These are phyloP conservation scores for Leavenworthia alabamica DNA, from an alignment of 345 rosid species.

Conservation along the genomic window DNA sequence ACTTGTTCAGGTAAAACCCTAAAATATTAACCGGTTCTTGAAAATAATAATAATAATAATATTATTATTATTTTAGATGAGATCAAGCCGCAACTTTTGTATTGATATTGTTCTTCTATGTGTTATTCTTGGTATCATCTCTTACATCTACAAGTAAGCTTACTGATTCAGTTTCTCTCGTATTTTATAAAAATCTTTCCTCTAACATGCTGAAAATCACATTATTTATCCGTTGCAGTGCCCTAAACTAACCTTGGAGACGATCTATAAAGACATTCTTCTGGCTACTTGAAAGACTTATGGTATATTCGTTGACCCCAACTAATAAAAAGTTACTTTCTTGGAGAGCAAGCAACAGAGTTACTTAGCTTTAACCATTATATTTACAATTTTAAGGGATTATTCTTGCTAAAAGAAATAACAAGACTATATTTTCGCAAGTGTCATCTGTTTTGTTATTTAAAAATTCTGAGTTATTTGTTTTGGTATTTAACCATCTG, in stretches of 20 bases:
- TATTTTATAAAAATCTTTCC: neutral
- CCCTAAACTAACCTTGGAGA: slow-evolving; percentile 16
- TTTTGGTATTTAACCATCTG: too few species aligned
- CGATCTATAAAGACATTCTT: neutral
- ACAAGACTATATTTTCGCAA: neutral
- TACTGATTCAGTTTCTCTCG: neutral
- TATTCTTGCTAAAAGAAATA: neutral
- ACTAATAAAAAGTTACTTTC: neutral
- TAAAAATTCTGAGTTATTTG: neutral
- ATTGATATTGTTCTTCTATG: slow-evolving; percentile 68
- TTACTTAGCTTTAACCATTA: neutral
- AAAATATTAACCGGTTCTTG: neutral
- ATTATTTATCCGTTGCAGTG: slow-evolving; percentile 6
- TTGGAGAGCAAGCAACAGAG: slow-evolving; percentile 3
- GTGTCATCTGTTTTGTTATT: neutral
- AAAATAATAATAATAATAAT: neutral
- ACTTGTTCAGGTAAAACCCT: slow-evolving; percentile 42
- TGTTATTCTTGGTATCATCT: slow-evolving; percentile 60
- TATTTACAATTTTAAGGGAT: neutral
- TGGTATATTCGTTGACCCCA: neutral
- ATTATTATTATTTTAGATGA: slow-evolving; percentile 39
- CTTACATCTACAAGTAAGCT: slow-evolving; percentile 68
- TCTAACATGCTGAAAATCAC: neutral
- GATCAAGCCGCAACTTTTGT: slow-evolving; percentile 71
- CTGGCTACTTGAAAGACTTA: slow-evolving; percentile 6